Evolutionary conservation across 805 yeast species (phyloP).

Genomic region (Debaryomyces hansenii): DNA sequence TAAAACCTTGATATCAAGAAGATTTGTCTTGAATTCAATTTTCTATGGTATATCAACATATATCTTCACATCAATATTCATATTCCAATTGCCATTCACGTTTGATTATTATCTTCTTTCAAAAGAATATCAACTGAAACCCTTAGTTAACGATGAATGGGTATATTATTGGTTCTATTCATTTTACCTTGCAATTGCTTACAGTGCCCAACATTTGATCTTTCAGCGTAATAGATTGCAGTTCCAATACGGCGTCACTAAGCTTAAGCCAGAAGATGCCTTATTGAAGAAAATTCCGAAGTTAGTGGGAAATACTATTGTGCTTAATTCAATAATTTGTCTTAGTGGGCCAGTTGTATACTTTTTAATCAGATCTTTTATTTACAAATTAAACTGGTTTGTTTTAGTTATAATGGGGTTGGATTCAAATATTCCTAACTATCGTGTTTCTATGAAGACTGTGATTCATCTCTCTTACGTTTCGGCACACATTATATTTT

Average conservation of each 20-base stretch:
- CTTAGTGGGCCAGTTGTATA: conserved; percentile 41
- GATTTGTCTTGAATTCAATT: conserved; percentile 14
- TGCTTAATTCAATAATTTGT: conserved; percentile 27
- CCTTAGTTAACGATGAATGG: conserved; percentile 42
- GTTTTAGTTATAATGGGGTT: conserved; percentile 28
- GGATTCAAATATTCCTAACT: conserved; percentile 43
- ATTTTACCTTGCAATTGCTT: conserved; percentile 40
- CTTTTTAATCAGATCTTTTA: conserved; percentile 35
- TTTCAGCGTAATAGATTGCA: conserved; percentile 56
- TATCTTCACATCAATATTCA: conserved; percentile 22
- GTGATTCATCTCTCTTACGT: conserved; percentile 28
- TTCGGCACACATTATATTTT: conserved; percentile 34
- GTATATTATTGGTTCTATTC: conserved; percentile 52
- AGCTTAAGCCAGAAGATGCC: conserved; percentile 38
- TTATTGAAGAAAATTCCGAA: conserved; percentile 24
- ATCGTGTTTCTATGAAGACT: conserved; percentile 29
- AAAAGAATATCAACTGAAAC: conserved; percentile 39
- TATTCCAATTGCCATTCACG: conserved; percentile 26
- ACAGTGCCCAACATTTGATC: conserved; percentile 50
- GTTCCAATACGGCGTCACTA: conserved; percentile 44
- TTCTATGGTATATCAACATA: conserved; percentile 24
- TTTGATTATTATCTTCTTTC: conserved; percentile 31
- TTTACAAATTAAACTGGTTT: conserved; percentile 39
- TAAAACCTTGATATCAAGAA: conserved; percentile 17
- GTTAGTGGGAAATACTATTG: conserved; percentile 38